Evolutionary conservation across 2,329 filamentous ascomycete species (phyloP).

Genomic region (Tolypocladium paradoxum): DNA sequence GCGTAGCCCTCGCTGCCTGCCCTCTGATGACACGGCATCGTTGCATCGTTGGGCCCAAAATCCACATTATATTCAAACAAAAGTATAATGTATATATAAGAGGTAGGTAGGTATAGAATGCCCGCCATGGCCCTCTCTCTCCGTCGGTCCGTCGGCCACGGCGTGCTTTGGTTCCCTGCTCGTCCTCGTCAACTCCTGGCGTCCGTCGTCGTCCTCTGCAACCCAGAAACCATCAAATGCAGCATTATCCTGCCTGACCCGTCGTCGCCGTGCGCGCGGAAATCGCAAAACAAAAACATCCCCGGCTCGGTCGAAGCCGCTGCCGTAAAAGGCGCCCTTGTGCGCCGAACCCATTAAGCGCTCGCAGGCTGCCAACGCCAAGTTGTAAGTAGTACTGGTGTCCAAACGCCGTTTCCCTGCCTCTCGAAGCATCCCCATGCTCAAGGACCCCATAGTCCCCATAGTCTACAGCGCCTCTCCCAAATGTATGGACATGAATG

Average conservation of each 20-base stretch:
- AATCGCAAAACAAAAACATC: neutral
- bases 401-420: neutral
- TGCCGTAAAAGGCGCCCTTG: neutral
- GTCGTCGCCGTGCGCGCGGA: neutral
- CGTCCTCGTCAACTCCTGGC: neutral
- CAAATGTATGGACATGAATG: neutral
- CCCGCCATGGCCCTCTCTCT: neutral
- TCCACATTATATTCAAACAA: neutral
- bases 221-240: neutral
- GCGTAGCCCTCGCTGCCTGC: neutral
- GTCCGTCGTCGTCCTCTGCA: neutral
- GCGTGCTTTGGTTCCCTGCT: neutral
- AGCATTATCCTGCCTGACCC: neutral
- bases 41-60: neutral
- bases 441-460: neutral
- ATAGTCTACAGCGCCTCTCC: constrained; percentile 1
- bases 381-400: neutral
- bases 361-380: neutral
- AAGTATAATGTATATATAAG: neutral
- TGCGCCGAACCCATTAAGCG: neutral
- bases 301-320: neutral
- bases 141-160: neutral
- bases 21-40: neutral
- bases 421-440: neutral
- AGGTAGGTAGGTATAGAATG: neutral